Evolutionary conservation across 2,329 filamentous ascomycete genomes (phyloP).

Genomic region (Botrytis porri): DNA sequence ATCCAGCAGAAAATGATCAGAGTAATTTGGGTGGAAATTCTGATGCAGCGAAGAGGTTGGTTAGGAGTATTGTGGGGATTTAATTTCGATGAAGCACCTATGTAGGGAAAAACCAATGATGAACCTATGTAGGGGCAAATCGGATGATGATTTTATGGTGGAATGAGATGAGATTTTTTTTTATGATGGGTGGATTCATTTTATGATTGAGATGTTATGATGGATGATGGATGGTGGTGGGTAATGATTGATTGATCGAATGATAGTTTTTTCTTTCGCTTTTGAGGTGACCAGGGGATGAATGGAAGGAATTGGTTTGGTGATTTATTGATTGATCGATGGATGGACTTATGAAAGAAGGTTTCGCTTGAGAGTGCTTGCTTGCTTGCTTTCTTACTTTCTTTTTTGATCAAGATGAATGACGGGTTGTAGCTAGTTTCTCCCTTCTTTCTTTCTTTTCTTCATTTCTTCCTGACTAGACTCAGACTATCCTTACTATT

Average conservation of each 20-base stretch:
- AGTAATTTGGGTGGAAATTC: constrained; percentile 41
- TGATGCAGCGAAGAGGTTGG: constrained; percentile 31
- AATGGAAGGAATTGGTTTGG: background rate
- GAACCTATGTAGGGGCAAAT: no score
- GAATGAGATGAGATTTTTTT: background rate
- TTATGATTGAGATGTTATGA: background rate
- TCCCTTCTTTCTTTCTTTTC: no score
- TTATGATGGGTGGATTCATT: background rate
- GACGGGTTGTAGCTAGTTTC: background rate
- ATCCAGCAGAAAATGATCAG: constrained; percentile 51
- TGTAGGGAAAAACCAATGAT: no score
- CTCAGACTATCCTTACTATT: no score
- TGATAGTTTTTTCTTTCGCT: background rate
- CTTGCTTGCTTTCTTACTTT: no score
- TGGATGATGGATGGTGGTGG: background rate
- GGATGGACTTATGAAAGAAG: background rate
- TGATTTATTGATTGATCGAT: background rate
- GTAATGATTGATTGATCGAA: background rate
- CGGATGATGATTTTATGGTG: background rate
- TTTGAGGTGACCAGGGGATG: background rate
- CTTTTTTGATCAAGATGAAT: background rate
- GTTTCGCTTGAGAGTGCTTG: background rate
- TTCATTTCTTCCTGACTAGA: no score
- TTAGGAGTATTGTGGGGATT: constrained; percentile 24
- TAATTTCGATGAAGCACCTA: no score